Evolutionary conservation across 225 moss, liverwort and hornwort genomes (phyloP), one percentile per base, ranked within the genome.

Genomic region (Sphagnum tenellum): DNA sequence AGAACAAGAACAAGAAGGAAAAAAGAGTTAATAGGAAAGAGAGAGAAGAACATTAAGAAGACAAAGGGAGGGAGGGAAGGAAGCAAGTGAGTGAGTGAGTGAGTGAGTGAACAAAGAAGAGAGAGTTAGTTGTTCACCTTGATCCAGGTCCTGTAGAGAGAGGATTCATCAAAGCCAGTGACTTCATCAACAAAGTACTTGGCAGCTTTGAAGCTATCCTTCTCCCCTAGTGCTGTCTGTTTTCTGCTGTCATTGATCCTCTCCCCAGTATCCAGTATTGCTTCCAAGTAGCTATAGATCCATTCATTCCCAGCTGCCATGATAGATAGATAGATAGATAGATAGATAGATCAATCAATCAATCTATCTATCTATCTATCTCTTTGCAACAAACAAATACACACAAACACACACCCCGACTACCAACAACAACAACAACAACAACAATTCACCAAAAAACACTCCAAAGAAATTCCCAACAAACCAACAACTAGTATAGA

Each of bases 261-360:
- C 74, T 84, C 87, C n/a, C 89, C 84, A 48, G 82, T 87, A 56
- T 89, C 84, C 60, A 89, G 46, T 68, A 89, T 89, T 52, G 87
- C 89, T 64, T 89, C 87, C 74, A 89, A 71, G 74, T 89, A 89
- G 0, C 87, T 74, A 66, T 89, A 81, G 5, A 89, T 87, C 87
- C 89, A 89, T 69, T 87, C 87, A 62, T 89, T 89, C 48, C 81
- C 81, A 11, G 83, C 86, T 70, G 84, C 79, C 84, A 78, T 80
- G 29, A 29, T 29, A 29, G 29, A 29, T 29, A 29, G 29, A 29
- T 29, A 29, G 29, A 29, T 29, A 29, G 29, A 29, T 29, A 29
- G 29, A 29, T n/a, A n/a, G n/a, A n/a, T n/a, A n/a, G n/a, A 12
- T 45, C 5, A 47, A 46, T 5, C 51, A 14, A 13, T 5, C 49